Percentiles rank a stretch among this genome's conserved stretches.
These are phyloP conservation scores for Cavenderia fasciculata DNA, from an alignment of 78 protist genomes.

Conservation along the genomic window DNA sequence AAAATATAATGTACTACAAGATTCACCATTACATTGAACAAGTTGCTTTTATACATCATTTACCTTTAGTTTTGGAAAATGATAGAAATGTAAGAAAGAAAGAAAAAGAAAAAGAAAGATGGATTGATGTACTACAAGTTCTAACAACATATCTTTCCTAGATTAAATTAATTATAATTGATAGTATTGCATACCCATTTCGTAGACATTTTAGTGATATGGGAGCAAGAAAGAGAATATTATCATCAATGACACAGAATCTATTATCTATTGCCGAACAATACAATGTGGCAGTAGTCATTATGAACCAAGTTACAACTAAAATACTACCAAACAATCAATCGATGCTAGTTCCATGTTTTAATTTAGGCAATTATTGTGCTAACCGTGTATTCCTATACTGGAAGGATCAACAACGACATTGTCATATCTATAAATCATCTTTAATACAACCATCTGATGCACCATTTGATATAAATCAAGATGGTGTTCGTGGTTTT, in stretches of 20 bases:
- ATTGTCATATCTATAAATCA: conserved; percentile 43
- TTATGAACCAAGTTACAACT: conserved; percentile 86
- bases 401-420: conserved; percentile 20
- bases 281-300: conserved; percentile 74
- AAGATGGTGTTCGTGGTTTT: conserved; percentile 33
- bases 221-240: conserved; percentile 46
- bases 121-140: background rate
- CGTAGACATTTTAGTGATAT: conserved; percentile 66
- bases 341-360: conserved; percentile 76
- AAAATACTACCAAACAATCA: conserved; percentile 4
- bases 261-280: conserved; percentile 27
- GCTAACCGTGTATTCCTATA: conserved; percentile 49
- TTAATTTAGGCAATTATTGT: conserved; percentile 81
- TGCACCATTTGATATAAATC: background rate
- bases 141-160: background rate
- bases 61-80: conserved; percentile 38
- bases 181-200: conserved; percentile 88
- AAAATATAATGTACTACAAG: conserved; percentile 50
- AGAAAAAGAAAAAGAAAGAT: too few relatives aligned
- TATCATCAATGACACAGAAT: conserved; percentile 51
- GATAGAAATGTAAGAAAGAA: conserved; percentile 32
- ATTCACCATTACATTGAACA: conserved; percentile 82
- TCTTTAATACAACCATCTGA: conserved; percentile 7
- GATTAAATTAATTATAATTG: conserved; percentile 66
- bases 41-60: conserved; percentile 54